Evolutionary conservation across 2,329 filamentous ascomycete species (phyloP), one percentile per base, ranked within the genome.

Genomic region (Ophiostoma himal-ulmi): DNA sequence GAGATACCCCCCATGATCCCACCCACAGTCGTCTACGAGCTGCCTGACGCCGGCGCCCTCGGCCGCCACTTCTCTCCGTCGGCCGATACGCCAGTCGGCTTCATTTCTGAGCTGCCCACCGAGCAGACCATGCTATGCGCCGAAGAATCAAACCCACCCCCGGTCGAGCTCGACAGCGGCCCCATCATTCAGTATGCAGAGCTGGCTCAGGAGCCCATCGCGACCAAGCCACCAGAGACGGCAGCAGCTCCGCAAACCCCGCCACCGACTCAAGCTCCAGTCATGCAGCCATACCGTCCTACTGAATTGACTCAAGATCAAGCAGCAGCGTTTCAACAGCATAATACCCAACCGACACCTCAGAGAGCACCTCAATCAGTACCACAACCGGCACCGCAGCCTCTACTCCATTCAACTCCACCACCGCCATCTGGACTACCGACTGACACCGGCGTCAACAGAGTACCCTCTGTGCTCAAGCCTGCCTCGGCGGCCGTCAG

Each of bases 51-150:
- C 0, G 4, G 74, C 72, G 22, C 68, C 2, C 65, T 74, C 44
- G 71, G 72, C 13, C 57, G 67, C 10, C 71, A 74, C 17, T 74
- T 75, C 8, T 57, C 71, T 3, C 79, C 77, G 17, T 77, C 82
- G 48, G 82, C 83, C 0, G 65, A 41, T 22, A 67, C 65, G 8
- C 65, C 65, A 1, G 78, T 84, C 1, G 83, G 83, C 0, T 57
- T 80, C 20, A 76, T 85, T 30, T 80, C 83, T 3, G 83, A 85
- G 75, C 81, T 86, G 77, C 75, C 81, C 5, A 84, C 82, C 11
- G 79, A 81, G 22, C 75, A 79, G 30, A 84, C 83, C 0, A 79
- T 77, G 0, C 73, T 73, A 8, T 81, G 83, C 7, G 75, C 76
- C 0, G 78, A 81, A 6, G 83, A 85, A 72, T 76, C 75, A 14